phyloP scores from a whole-genome alignment of 139 green algal genomes.

The Chara braunii region DNA sequence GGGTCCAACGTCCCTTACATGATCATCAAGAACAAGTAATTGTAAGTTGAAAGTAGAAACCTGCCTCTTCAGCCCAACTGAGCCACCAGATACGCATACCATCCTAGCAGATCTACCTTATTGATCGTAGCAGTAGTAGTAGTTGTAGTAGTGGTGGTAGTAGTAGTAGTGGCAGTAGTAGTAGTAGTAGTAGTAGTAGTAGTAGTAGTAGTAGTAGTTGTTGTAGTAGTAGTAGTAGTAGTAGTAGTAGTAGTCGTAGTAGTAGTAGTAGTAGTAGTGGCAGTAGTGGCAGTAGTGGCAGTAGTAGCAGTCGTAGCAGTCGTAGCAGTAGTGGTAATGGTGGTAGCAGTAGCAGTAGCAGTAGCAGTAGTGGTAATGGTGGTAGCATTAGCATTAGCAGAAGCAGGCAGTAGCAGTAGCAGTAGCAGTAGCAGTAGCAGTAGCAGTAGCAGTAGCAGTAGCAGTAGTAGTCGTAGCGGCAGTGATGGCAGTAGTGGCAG shows the following conservation, averaged over 20 bases:
- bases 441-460: no score
- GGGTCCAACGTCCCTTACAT: no score
- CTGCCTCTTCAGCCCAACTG: no score
- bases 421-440: background rate
- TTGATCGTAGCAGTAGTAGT: background rate
- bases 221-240: background rate
- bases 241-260: background rate
- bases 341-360: background rate
- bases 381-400: background rate
- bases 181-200: background rate
- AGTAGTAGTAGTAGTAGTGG: background rate
- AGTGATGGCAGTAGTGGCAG: no score
- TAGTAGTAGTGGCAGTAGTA: background rate
- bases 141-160: background rate
- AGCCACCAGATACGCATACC: no score
- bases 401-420: background rate
- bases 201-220: slow-evolving; percentile 1
- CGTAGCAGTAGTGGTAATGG: background rate
- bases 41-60: no score
- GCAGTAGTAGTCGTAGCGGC: no score
- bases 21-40: no score
- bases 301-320: background rate
- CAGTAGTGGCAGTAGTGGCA: background rate
- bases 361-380: background rate
- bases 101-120: no score